These are phyloP conservation scores for Colletotrichum liriopes DNA, from an alignment of 2,329 filamentous ascomycete genomes.

Conservation along the genomic window DNA sequence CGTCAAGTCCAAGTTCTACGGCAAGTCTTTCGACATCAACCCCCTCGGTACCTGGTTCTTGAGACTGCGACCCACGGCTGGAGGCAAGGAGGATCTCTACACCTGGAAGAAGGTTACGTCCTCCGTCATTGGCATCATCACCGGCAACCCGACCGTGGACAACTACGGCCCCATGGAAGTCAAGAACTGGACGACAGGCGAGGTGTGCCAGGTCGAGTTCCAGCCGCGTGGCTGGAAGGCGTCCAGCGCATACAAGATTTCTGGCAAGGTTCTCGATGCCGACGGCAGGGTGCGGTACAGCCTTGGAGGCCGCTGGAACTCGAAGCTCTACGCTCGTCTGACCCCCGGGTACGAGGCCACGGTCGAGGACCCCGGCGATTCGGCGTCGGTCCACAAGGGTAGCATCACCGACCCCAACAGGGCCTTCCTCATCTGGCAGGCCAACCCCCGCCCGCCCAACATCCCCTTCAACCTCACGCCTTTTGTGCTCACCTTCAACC, in stretches of 20 bases:
- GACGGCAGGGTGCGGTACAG: conserved; percentile 88
- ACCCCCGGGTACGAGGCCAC: conserved; percentile 91
- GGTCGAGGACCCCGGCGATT: conserved; percentile 71
- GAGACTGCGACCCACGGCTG: conserved; percentile 81
- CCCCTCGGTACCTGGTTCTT: conserved; percentile 98
- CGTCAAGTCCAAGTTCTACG: conserved; percentile 97
- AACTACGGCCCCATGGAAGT: conserved; percentile 98
- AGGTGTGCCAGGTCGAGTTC: conserved; percentile 91
- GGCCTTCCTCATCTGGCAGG: conserved; percentile 95
- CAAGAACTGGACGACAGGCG: conserved; percentile 96
- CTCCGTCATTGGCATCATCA: conserved; percentile 98
- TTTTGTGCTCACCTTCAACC: conserved; percentile 95
- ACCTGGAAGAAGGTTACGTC: conserved; percentile 99
- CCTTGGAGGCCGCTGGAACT: conserved; percentile 96
- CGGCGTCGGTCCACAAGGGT: conserved; percentile 59
- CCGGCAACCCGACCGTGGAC: conserved; percentile 95
- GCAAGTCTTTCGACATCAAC: conserved; percentile 97
- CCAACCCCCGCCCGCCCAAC: conserved; percentile 82
- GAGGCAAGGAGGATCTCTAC: conserved; percentile 88
- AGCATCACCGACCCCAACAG: conserved; percentile 77
- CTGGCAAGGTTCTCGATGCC: conserved; percentile 86
- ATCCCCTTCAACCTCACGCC: conserved; percentile 98
- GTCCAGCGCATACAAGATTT: conserved; percentile 89
- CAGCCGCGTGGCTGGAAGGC: conserved; percentile 97
- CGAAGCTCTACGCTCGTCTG: conserved; percentile 93